Evolutionary conservation across 805 yeast species (phyloP).

Genomic region (Myxozyma geophila): DNA sequence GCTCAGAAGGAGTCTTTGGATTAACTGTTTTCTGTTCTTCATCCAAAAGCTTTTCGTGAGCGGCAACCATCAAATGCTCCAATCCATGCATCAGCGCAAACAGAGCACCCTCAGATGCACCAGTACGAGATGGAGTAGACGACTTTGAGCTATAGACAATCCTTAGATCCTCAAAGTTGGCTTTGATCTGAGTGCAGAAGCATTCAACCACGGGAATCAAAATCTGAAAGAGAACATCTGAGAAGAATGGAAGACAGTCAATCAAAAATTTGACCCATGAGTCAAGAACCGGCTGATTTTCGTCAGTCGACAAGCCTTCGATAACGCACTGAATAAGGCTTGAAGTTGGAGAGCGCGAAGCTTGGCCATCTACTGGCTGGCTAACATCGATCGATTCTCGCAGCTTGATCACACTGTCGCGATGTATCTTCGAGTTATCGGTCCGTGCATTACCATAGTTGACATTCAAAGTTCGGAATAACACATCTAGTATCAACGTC

Average conservation of each 20-base stretch:
- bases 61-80: conserved; percentile 64
- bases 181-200: conserved; percentile 50
- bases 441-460: conserved; percentile 27
- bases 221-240: conserved; percentile 59
- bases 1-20: conserved; percentile 43
- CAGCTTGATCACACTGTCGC: conserved; percentile 33
- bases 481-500: conserved; percentile 32
- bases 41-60: conserved; percentile 53
- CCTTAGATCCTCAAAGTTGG: conserved; percentile 44
- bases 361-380: conserved; percentile 10
- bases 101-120: conserved; percentile 46
- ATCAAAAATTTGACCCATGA: conserved; percentile 58
- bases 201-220: conserved; percentile 59
- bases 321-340: conserved; percentile 50
- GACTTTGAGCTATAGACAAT: conserved; percentile 24
- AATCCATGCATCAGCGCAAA: conserved; percentile 57
- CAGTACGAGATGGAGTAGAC: conserved; percentile 5
- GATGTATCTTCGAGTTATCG: conserved; percentile 28
- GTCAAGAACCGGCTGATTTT: conserved; percentile 51
- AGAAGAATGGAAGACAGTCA: conserved; percentile 56
- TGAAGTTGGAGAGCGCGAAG: conserved; percentile 28
- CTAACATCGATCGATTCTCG: conserved; percentile 31
- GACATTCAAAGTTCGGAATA: conserved; percentile 33
- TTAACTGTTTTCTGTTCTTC: conserved; percentile 34
- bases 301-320: conserved; percentile 54